phyloP scores from a whole-genome alignment of 768 basidiomycete genomes.

The Floccularia luteovirens region DNA sequence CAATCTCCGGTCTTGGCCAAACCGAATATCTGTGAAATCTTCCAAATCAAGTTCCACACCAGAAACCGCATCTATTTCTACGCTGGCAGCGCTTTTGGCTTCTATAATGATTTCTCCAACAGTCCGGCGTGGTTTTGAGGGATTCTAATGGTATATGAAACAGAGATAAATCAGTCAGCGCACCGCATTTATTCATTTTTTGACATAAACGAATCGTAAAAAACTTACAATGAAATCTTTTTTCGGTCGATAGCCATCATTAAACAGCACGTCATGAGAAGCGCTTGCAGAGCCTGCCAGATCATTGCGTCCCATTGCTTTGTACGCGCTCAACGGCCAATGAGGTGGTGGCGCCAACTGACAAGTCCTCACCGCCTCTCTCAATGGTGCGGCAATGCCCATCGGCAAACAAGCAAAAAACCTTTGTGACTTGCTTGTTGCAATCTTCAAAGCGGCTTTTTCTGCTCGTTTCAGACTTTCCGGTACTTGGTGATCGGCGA shows the following conservation, averaged over 20 bases:
- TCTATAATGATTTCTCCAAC: constrained; percentile 44
- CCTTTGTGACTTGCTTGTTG: constrained; percentile 32
- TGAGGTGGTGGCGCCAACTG: constrained; percentile 69
- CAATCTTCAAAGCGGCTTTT: constrained; percentile 52
- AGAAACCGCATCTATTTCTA: constrained; percentile 51
- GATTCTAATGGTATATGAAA: constrained; percentile 30
- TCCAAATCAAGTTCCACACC: constrained; percentile 69
- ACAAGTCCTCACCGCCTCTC: constrained; percentile 81
- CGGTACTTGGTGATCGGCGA: constrained; percentile 44
- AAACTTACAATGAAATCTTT: constrained; percentile 50
- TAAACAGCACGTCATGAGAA: constrained; percentile 33
- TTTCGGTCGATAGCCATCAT: constrained; percentile 47
- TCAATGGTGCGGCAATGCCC: constrained; percentile 69
- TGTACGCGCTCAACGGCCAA: constrained; percentile 68
- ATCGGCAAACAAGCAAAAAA: constrained; percentile 54
- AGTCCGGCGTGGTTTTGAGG: constrained; percentile 37
- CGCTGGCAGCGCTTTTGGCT: constrained; percentile 40
- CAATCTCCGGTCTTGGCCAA: constrained; percentile 82
- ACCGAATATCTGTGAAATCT: constrained; percentile 77
- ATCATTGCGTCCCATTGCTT: constrained; percentile 67
- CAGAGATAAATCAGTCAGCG: background rate
- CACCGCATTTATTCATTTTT: background rate
- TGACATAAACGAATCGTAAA: background rate
- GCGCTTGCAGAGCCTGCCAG: constrained; percentile 56
- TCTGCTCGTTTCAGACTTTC: constrained; percentile 62